These are phyloP conservation scores for Phytophthora boehmeriae DNA, from an alignment of 352 stramenopile species.

Conservation along the genomic window DNA sequence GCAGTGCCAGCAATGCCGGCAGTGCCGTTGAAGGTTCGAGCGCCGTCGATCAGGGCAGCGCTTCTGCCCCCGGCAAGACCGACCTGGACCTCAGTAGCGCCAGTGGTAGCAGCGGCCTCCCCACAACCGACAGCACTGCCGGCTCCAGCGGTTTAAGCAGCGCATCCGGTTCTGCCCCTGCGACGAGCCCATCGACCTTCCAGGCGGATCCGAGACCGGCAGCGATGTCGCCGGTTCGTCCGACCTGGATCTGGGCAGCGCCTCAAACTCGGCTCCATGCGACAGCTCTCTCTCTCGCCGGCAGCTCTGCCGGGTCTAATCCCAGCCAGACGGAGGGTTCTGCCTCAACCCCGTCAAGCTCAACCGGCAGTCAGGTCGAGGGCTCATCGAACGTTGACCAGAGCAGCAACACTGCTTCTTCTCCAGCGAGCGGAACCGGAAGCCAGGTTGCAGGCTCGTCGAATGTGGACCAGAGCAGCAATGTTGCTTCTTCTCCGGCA, in stretches of 20 bases:
- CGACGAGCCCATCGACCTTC: conserved; percentile 5
- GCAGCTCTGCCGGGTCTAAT: conserved; percentile 14
- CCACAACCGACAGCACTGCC: background rate
- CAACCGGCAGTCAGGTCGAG: conserved; percentile 13
- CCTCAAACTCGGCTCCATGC: conserved; percentile 23
- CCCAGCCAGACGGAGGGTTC: conserved; percentile 14
- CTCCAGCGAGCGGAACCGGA: too few species aligned
- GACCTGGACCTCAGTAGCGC: background rate
- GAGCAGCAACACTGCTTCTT: conserved; percentile 5
- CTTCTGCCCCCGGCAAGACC: conserved; percentile 8
- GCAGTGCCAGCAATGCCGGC: conserved; percentile 15
- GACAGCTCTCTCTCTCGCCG: conserved; percentile 23
- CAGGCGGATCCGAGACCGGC: conserved; percentile 9
- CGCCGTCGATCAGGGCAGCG: background rate
- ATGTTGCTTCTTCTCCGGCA: too few species aligned
- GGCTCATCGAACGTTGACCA: background rate
- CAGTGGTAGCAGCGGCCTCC: background rate
- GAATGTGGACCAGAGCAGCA: too few species aligned
- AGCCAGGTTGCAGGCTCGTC: too few species aligned
- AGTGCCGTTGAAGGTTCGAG: conserved; percentile 10
- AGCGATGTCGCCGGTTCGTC: conserved; percentile 22
- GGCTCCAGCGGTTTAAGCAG: background rate
- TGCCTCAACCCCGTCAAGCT: conserved; percentile 10
- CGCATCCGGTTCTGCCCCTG: background rate
- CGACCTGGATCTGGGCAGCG: conserved; percentile 17